These are phyloP conservation scores for Phoma herbarum DNA, from an alignment of 2,329 filamentous ascomycete genomes.

Conservation along the genomic window DNA sequence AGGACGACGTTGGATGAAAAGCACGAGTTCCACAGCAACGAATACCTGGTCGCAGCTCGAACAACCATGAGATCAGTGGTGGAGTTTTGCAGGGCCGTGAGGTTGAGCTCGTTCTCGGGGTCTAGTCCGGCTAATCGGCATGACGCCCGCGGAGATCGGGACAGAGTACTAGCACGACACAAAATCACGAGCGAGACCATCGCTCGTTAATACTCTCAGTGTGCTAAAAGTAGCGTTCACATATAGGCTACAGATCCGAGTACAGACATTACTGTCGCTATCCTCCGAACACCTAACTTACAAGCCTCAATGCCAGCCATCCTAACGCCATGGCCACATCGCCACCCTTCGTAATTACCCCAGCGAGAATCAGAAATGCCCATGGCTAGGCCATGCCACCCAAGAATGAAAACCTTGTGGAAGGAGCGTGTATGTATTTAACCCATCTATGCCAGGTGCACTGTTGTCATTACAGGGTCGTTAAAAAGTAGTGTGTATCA, in stretches of 20 bases:
- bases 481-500: conserved; percentile 11
- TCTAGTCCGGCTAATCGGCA: conserved; percentile 4
- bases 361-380: conserved; percentile 15
- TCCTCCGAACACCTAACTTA: conserved; percentile 7
- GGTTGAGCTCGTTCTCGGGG: background rate
- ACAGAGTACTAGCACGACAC: background rate
- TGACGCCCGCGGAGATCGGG: background rate
- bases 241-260: conserved; percentile 10
- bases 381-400: conserved; percentile 18
- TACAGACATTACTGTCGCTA: conserved; percentile 14
- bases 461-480: conserved; percentile 17
- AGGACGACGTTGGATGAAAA: background rate
- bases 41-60: background rate
- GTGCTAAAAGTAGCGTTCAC: conserved; percentile 10
- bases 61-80: conserved; percentile 10
- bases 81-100: background rate
- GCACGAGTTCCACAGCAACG: background rate
- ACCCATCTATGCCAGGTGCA: conserved; percentile 19
- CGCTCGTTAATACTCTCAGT: background rate
- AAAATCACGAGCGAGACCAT: background rate
- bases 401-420: conserved; percentile 16
- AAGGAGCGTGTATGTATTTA: conserved; percentile 17
- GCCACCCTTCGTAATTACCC: conserved; percentile 5
- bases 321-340: background rate
- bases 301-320: conserved; percentile 13